These are phyloP conservation scores for Dipteronia dyeriana DNA, from an alignment of 345 rosid species.

Conservation along the genomic window DNA sequence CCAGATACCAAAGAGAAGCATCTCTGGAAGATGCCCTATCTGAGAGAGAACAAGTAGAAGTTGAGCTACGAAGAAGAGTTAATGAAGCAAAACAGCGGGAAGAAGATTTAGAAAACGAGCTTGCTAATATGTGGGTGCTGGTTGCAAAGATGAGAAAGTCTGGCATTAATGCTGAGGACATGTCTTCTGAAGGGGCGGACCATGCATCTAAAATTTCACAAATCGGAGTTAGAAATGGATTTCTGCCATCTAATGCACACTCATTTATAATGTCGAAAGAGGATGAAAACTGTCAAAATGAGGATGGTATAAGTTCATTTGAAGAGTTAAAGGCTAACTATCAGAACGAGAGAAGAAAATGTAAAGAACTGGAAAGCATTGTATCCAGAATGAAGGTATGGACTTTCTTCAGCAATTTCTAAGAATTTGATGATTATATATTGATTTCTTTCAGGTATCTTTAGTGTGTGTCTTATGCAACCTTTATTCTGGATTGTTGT, in stretches of 20 bases:
- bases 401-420: conserved; percentile 9
- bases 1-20: conserved; percentile 45
- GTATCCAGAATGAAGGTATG: conserved; percentile 55
- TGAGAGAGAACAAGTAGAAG: conserved; percentile 40
- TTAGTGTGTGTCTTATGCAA: background rate
- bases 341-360: conserved; percentile 46
- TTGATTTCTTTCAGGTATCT: background rate
- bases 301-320: conserved; percentile 27
- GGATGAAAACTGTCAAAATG: conserved; percentile 25
- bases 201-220: conserved; percentile 22
- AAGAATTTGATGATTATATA: background rate
- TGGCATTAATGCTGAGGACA: conserved; percentile 31
- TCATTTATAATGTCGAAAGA: conserved; percentile 27
- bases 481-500: background rate
- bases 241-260: conserved; percentile 27
- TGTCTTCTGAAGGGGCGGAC: conserved; percentile 18
- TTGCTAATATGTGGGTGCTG: conserved; percentile 65
- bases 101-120: conserved; percentile 57
- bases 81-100: conserved; percentile 54
- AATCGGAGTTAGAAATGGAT: conserved; percentile 28
- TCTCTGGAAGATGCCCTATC: conserved; percentile 42
- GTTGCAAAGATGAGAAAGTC: conserved; percentile 50
- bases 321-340: conserved; percentile 39
- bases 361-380: conserved; percentile 49
- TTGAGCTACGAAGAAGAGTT: conserved; percentile 45